Evolutionary conservation across 805 yeast genomes (phyloP).

Genomic region (Cyberlindnera japonica): DNA sequence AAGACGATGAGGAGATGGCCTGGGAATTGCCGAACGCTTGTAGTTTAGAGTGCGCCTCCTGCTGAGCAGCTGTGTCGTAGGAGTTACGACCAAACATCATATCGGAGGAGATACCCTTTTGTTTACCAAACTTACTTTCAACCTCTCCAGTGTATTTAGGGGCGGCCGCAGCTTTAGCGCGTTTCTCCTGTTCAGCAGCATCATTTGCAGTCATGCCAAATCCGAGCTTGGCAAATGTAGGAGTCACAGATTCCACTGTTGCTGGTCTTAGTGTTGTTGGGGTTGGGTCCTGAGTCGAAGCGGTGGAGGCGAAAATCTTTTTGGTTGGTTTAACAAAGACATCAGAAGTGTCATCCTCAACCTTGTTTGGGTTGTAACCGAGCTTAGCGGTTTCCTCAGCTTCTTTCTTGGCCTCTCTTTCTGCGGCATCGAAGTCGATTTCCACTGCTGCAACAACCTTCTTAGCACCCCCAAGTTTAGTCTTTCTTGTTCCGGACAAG

Average conservation of each 20-base stretch:
- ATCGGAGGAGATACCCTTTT: conserved; percentile 94
- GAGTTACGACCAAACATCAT: conserved; percentile 87
- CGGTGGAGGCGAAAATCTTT: no score
- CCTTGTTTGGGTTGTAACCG: conserved; percentile 39
- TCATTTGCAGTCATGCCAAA: conserved; percentile 81
- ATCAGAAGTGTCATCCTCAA: conserved; percentile 13
- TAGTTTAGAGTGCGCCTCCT: conserved; percentile 78
- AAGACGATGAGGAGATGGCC: conserved; percentile 86
- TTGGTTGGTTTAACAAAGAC: conserved; percentile 13
- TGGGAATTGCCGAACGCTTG: conserved; percentile 82
- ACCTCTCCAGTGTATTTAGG: conserved; percentile 72
- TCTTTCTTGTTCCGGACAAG: conserved; percentile 52
- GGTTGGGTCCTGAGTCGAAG: no score
- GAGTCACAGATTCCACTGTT: conserved; percentile 47
- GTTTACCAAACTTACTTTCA: conserved; percentile 73
- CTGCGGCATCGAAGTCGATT: conserved; percentile 61
- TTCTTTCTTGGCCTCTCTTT: conserved; percentile 79
- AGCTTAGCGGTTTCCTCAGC: conserved; percentile 54
- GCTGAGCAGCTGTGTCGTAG: conserved; percentile 71
- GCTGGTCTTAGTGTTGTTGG: not conserved
- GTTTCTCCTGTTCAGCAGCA: conserved; percentile 44
- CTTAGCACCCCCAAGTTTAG: conserved; percentile 52
- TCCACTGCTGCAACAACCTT: conserved; percentile 50
- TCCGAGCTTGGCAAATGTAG: conserved; percentile 76
- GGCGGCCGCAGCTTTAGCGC: conserved; percentile 46